Conservation (phyloP, 164 flowering plant species). For the Stephania cephalantha region DNA sequence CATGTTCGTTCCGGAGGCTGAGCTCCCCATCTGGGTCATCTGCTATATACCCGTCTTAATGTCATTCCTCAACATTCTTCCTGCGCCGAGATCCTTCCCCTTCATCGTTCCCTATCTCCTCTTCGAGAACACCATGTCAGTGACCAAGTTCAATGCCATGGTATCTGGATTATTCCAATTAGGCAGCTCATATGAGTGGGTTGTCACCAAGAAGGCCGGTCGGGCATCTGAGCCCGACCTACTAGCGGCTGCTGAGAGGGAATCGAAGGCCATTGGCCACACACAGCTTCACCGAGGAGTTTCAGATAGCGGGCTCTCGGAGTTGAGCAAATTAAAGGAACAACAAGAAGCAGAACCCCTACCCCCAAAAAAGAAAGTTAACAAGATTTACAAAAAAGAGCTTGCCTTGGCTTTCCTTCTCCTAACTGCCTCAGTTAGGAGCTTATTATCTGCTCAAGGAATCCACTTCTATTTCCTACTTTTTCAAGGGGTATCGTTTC, state of each 20-base stretch:
- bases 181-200: constrained; percentile 89
- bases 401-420: constrained; percentile 70
- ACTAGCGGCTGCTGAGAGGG: constrained; percentile 52
- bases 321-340: constrained; percentile 42
- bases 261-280: constrained; percentile 39
- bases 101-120: constrained; percentile 85
- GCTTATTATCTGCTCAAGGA: constrained; percentile 79
- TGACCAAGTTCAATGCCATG: constrained; percentile 92
- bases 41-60: constrained; percentile 67
- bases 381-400: constrained; percentile 70
- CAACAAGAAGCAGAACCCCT: constrained; percentile 31
- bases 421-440: constrained; percentile 72
- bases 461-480: constrained; percentile 85
- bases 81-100: constrained; percentile 75
- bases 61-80: constrained; percentile 82
- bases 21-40: constrained; percentile 71
- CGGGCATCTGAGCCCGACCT: constrained; percentile 75
- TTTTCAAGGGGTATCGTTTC: constrained; percentile 82
- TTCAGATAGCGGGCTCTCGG: constrained; percentile 63
- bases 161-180: constrained; percentile 74
- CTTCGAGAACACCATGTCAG: constrained; percentile 90
- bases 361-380: constrained; percentile 41
- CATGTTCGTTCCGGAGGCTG: constrained; percentile 84
- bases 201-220: constrained; percentile 84
- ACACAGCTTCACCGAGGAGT: constrained; percentile 43